These are phyloP conservation scores for Baudoinia panamericana DNA, from an alignment of 495 filamentous ascomycete species.

Conservation along the genomic window DNA sequence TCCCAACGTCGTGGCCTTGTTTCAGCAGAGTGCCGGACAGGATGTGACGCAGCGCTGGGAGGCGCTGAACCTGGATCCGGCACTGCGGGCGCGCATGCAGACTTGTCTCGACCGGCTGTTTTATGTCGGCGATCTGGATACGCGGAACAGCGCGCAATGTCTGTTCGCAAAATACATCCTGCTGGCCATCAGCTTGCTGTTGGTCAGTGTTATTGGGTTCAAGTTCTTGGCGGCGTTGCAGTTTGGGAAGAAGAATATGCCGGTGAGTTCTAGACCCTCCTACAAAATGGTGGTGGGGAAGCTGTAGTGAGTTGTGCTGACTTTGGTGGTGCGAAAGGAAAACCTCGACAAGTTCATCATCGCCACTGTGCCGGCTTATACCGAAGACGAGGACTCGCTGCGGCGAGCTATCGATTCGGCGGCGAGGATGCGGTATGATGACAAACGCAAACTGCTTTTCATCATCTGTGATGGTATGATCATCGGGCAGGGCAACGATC, in stretches of 20 bases:
- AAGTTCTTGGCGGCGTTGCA: slow-evolving; percentile 96
- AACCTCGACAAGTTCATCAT: slow-evolving; percentile 98
- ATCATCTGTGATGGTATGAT: slow-evolving; percentile 99
- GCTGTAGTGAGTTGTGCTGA: too few species aligned
- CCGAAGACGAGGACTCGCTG: slow-evolving; percentile 93
- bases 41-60: slow-evolving; percentile 82
- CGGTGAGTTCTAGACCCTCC: too few species aligned
- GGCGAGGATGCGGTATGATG: slow-evolving; percentile 91
- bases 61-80: slow-evolving; percentile 42
- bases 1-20: slow-evolving; percentile 56
- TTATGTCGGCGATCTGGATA: slow-evolving; percentile 85
- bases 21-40: slow-evolving; percentile 57
- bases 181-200: slow-evolving; percentile 72
- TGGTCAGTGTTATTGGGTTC: slow-evolving; percentile 73
- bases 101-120: slow-evolving; percentile 89
- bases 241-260: slow-evolving; percentile 78
- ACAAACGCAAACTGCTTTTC: slow-evolving; percentile 91
- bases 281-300: too few species aligned
- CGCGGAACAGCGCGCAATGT: slow-evolving; percentile 74
- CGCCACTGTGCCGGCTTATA: slow-evolving; percentile 94
- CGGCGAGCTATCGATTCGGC: slow-evolving; percentile 94
- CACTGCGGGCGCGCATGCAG: slow-evolving; percentile 53
- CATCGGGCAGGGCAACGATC: slow-evolving; percentile 94
- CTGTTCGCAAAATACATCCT: slow-evolving; percentile 83
- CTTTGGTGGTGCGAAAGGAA: too few species aligned